Evolutionary conservation across 805 yeast genomes (phyloP), one percentile per base, ranked within the genome.

Genomic region (Kodamaea hsintzibuensis): DNA sequence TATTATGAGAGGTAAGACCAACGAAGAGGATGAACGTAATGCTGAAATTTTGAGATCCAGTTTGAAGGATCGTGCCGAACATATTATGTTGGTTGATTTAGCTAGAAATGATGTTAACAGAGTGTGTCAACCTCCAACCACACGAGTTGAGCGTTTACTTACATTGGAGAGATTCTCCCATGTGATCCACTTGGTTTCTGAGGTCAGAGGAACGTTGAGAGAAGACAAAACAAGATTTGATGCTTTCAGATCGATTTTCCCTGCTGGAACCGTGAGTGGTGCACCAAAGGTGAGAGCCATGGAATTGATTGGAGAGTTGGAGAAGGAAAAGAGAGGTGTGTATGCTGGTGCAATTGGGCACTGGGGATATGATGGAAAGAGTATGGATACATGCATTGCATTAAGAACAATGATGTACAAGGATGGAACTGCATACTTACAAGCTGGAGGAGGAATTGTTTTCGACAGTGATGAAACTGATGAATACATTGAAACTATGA

Each of bases 391-490:
- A 1, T 95, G 99, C 73, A 95, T 95, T 68, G 99, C 99, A 0
- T 77, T 95, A 62, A 83, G 99, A 73, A 95, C 99, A 0, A 93
- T 95, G 99, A 91, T 95, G 45, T 87, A 82, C 67, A 95, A 95
- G 67, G 90, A 93, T 61, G 93, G 92, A 22, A 78, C 82, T 50
- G 98, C 97, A 0, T 93, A 91, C 64, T 78, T 95, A 62, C 99
- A 95, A 77, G 98, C 99, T 2, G 99, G 99, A 59, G 99, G 99
- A 53, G 99, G 99, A 55, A 95, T 95, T 68, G 99, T 95, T 19
- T 86, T 78, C 68, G 99, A 95, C 69, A 88, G 96, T 58, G 98
- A 95, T 69, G 96, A 96, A 53, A 85, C 86, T 63, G 99, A 93
- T 57, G 99, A 95, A 75, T 95, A 91, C 70, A 77, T 91, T 47